A percentile compares a stretch with the other conserved stretches of the same genome.
These are phyloP conservation scores for Epichloe hybrida DNA, from an alignment of 2,329 filamentous ascomycete species.

Conservation along the genomic window DNA sequence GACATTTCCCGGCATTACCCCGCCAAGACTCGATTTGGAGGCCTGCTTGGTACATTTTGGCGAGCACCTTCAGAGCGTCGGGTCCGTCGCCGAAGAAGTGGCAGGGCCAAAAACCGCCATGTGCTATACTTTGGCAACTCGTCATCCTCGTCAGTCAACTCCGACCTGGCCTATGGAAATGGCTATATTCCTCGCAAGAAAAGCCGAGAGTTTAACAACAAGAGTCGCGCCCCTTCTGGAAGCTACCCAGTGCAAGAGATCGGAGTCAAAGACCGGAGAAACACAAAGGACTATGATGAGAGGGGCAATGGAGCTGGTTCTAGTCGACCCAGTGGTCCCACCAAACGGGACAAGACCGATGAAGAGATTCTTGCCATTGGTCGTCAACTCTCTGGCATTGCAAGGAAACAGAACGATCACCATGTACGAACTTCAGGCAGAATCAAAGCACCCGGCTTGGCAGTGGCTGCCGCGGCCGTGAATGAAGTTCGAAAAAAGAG, in stretches of 20 bases:
- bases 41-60: conserved; percentile 51
- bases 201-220: conserved; percentile 13
- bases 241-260: not conserved
- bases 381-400: conserved; percentile 38
- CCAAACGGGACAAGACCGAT: conserved; percentile 30
- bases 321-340: conserved; percentile 6
- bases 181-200: conserved; percentile 37
- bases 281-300: not conserved
- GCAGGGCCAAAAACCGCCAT: conserved; percentile 34
- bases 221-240: conserved; percentile 1
- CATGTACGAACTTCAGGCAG: conserved; percentile 29
- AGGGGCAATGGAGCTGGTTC: not conserved
- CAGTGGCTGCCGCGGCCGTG: conserved; percentile 28
- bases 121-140: conserved; percentile 47
- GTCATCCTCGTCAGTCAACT: conserved; percentile 54
- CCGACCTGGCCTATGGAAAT: conserved; percentile 53
- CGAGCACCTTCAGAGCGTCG: conserved; percentile 43
- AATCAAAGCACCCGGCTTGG: conserved; percentile 12
- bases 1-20: conserved; percentile 49
- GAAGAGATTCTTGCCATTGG: conserved; percentile 45
- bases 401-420: conserved; percentile 35
- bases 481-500: conserved; percentile 28
- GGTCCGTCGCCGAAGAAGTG: conserved; percentile 23
- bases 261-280: not conserved
- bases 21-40: conserved; percentile 33